Evolutionary conservation across 345 rosid species (phyloP), one percentile per base, ranked within the genome.

Genomic region (Corymbia maculata): DNA sequence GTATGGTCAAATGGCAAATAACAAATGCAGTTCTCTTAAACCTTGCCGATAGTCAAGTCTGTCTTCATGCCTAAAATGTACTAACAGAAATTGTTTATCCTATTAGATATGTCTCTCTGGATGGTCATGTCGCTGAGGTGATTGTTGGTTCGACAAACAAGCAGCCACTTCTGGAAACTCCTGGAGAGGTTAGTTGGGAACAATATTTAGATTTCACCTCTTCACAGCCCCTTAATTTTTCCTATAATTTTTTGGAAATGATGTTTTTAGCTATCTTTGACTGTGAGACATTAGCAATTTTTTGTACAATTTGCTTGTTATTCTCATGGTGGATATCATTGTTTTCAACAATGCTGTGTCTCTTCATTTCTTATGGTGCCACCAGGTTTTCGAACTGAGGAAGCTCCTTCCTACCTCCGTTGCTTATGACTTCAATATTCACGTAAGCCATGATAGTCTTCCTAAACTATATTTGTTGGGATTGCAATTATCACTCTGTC

Each of bases 151-250:
- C 96, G 47, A 96, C 99, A 88, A 94, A 96, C 89, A 90, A 94
- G 92, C 98, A 94, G 89, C 95, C 97, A 85, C 97, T 97, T 92
- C 97, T 97, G 86, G 98, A 96, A 92, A 95, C 98, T 90, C 98
- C 98, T 2, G 97, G 98, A 32, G 99, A 98, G 95, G 99, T 96
- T 68, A 89, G 87, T 75, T 5, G 14, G 84, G 82, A 11, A 9
- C 45, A 75, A 75, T 19, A 42, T 42, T 75, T 22, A 42, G 22
- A 21, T 75, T 42, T 75, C 84, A 19, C 22, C 84, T 75, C 49
- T 75, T 75, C 84, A 42, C 84, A 75, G 84, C 49, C 49, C 49
- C 26, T 70, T 75, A 10, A 42, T 9, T 75, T 42, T 11, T 75
- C 84, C 49, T 24, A 42, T 26, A 42, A 75, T 75, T 75, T 13